phyloP scores from a whole-genome alignment of 2,329 filamentous ascomycete genomes.

The Pseudogymnoascus sp. region DNA sequence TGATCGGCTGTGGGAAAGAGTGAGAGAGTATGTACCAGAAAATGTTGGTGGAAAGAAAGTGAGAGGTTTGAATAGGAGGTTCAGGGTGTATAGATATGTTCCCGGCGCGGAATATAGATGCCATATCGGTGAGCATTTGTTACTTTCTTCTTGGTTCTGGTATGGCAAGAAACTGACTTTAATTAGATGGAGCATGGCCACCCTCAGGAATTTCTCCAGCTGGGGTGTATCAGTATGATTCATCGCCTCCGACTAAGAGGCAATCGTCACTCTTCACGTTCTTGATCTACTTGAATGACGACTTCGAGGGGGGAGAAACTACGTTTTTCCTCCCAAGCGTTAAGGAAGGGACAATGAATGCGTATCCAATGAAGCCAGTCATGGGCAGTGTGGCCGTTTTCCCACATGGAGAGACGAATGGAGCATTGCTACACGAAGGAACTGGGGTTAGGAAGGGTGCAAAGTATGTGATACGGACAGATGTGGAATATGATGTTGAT shows the following conservation, averaged over 20 bases:
- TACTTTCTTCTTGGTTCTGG: neutral
- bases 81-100: conserved; percentile 64
- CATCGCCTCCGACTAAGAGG: conserved; percentile 47
- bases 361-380: conserved; percentile 58
- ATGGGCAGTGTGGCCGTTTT: conserved; percentile 63
- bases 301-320: conserved; percentile 63
- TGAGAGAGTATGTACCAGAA: conserved; percentile 48
- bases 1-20: conserved; percentile 52
- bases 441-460: conserved; percentile 60
- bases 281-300: conserved; percentile 60
- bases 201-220: conserved; percentile 52
- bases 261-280: conserved; percentile 64
- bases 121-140: conserved; percentile 43
- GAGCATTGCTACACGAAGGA: conserved; percentile 59
- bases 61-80: conserved; percentile 58
- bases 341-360: conserved; percentile 57
- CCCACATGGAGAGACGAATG: conserved; percentile 58
- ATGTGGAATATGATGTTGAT: conserved; percentile 59
- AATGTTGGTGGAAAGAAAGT: conserved; percentile 46
- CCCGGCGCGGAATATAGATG: conserved; percentile 63
- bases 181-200: conserved; percentile 58
- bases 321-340: conserved; percentile 60
- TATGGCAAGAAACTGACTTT: conserved; percentile 1
- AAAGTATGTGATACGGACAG: conserved; percentile 61
- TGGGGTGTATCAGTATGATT: conserved; percentile 53